These are phyloP conservation scores for Acanthamoeba triangularis DNA, from an alignment of 208 protist species.

Conservation along the genomic window DNA sequence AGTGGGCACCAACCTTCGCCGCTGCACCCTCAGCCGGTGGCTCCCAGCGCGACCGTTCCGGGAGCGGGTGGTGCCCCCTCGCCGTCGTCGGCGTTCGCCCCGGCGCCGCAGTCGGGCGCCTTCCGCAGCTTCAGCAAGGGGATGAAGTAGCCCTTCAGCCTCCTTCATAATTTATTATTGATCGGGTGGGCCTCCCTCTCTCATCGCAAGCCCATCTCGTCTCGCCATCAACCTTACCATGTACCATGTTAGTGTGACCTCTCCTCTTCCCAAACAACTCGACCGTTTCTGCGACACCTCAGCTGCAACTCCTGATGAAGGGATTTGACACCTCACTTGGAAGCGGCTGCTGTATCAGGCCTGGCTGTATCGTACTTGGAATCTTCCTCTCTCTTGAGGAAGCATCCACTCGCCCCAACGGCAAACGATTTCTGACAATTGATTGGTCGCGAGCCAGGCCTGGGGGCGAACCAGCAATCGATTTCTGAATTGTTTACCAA, in stretches of 20 bases:
- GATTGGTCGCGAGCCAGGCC: background rate
- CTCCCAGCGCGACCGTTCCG: background rate
- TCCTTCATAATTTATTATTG: background rate
- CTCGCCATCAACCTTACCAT: too few species aligned
- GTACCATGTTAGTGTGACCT: too few species aligned
- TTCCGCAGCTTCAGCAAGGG: slow-evolving; percentile 55
- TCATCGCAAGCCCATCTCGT: too few species aligned
- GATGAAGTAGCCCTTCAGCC: background rate
- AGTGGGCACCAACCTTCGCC: background rate
- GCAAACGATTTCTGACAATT: background rate
- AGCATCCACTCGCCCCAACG: background rate
- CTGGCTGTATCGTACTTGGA: too few species aligned
- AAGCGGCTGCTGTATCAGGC: background rate
- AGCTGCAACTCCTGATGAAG: background rate
- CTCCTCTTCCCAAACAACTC: too few species aligned
- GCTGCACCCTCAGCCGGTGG: background rate
- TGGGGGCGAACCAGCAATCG: background rate
- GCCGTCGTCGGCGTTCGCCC: slow-evolving; percentile 5
- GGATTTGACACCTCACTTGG: background rate
- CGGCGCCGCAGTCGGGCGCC: background rate
- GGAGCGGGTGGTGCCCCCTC: background rate
- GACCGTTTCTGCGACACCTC: too few species aligned
- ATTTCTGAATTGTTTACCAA: background rate
- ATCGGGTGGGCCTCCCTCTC: too few species aligned
- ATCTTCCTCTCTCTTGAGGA: too few species aligned